Conservation (phyloP, 768 basidiomycete species). For the Termitomyces sp. region DNA sequence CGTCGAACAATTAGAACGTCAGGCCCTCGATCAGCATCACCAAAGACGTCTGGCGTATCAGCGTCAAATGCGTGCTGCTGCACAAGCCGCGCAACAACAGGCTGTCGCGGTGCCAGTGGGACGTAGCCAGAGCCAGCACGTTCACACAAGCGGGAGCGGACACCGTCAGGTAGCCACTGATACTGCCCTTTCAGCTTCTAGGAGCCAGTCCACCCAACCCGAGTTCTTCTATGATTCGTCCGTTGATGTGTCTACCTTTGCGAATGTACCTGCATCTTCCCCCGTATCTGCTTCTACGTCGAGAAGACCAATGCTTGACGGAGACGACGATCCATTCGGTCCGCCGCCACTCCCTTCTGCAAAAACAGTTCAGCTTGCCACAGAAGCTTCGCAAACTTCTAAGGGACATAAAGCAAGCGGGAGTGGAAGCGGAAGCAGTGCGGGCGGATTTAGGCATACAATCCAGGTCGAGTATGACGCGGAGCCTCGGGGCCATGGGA, state of each 20-base stretch:
- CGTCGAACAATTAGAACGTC: constrained; percentile 75
- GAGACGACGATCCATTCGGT: constrained; percentile 76
- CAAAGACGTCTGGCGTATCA: constrained; percentile 81
- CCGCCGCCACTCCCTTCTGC: constrained; percentile 31
- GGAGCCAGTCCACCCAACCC: constrained; percentile 61
- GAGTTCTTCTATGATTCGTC: constrained; percentile 77
- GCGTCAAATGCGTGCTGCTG: constrained; percentile 66
- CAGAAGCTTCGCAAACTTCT: constrained; percentile 14
- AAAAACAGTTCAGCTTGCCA: constrained; percentile 8
- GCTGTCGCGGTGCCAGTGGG: constrained; percentile 22
- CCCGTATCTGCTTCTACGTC: constrained; percentile 22
- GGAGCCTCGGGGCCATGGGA: constrained; percentile 35
- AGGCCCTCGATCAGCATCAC: constrained; percentile 83
- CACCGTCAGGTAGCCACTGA: constrained; percentile 28
- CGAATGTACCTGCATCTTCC: constrained; percentile 24
- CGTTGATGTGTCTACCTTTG: constrained; percentile 42
- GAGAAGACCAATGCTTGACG: constrained; percentile 27
- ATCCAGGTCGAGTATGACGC: constrained; percentile 93
- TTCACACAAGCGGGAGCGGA: constrained; percentile 31
- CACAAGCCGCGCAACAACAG: constrained; percentile 26
- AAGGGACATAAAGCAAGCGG: constrained; percentile 48
- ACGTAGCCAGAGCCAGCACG: constrained; percentile 54
- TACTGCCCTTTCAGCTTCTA: constrained; percentile 15
- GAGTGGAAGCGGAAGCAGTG: constrained; percentile 36
- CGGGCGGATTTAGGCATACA: constrained; percentile 69